These are phyloP conservation scores for Pholiota conissans DNA, from an alignment of 768 basidiomycete genomes.

Conservation along the genomic window DNA sequence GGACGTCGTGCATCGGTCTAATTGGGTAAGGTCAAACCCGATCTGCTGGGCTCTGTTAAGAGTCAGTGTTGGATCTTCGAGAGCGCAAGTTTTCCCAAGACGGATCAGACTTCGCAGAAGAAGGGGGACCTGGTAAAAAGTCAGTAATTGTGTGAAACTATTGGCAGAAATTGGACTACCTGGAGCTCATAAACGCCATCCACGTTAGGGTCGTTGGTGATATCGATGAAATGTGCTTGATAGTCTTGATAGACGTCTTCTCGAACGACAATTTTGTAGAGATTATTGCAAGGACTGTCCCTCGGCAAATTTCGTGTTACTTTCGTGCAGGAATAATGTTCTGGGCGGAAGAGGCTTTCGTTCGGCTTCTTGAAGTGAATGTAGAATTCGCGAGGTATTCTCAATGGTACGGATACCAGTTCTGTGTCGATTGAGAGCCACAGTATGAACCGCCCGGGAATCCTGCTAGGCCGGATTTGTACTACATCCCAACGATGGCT, in stretches of 20 bases:
- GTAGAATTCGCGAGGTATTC: slow-evolving; percentile 91
- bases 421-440: slow-evolving; percentile 86
- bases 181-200: slow-evolving; percentile 95
- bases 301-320: slow-evolving; percentile 80
- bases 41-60: slow-evolving; percentile 79
- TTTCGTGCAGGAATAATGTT: slow-evolving; percentile 69
- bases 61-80: slow-evolving; percentile 65
- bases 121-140: slow-evolving; percentile 66
- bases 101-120: slow-evolving; percentile 77
- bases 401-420: slow-evolving; percentile 76
- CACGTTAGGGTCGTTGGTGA: slow-evolving; percentile 92
- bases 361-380: slow-evolving; percentile 78
- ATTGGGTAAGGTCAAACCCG: slow-evolving; percentile 82
- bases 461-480: slow-evolving; percentile 79
- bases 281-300: slow-evolving; percentile 70
- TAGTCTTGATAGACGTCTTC: slow-evolving; percentile 84
- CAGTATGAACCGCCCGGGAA: slow-evolving; percentile 79
- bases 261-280: slow-evolving; percentile 81
- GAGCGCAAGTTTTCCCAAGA: slow-evolving; percentile 80
- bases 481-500: slow-evolving; percentile 88
- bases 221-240: slow-evolving; percentile 88
- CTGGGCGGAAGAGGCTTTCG: slow-evolving; percentile 66
- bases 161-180: slow-evolving; percentile 39
- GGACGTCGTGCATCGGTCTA: slow-evolving; percentile 62
- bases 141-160: background rate